Evolutionary conservation across 371 early-diverging fungal genomes (phyloP).

Genomic region (Amoeboaphelidium occidentale): DNA sequence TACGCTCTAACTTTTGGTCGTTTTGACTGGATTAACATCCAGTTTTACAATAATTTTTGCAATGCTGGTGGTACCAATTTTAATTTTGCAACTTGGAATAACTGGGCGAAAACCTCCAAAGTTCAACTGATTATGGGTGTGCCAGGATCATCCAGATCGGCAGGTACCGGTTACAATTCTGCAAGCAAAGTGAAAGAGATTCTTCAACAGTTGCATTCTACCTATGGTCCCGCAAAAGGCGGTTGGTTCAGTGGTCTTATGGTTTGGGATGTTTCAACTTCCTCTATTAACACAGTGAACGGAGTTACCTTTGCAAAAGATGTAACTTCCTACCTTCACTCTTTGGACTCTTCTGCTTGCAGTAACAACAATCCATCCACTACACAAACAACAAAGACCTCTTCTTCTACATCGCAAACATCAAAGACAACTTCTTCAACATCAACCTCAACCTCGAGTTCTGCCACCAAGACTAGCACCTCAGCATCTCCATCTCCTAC

Average conservation of each 20-base stretch:
- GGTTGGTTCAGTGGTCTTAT: neutral
- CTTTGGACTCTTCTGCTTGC: neutral
- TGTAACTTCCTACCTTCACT: neutral
- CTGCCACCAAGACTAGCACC: neutral
- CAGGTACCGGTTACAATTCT: slow-evolving; percentile 28
- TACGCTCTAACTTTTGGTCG: slow-evolving; percentile 20
- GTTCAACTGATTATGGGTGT: slow-evolving; percentile 30
- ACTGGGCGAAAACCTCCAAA: slow-evolving; percentile 29
- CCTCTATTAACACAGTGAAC: neutral
- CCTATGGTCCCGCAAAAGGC: neutral
- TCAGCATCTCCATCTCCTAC: neutral
- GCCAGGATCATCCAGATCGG: slow-evolving; percentile 29
- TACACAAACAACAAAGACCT: neutral
- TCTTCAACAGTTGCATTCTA: slow-evolving; percentile 8
- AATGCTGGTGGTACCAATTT: slow-evolving; percentile 21
- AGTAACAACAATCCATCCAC: neutral
- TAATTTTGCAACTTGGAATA: slow-evolving; percentile 38
- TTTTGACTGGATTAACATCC: slow-evolving; percentile 36
- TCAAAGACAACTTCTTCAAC: neutral
- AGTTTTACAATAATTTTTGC: slow-evolving; percentile 48
- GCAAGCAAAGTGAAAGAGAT: slow-evolving; percentile 13
- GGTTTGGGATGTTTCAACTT: neutral
- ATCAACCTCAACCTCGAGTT: neutral
- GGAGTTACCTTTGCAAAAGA: neutral
- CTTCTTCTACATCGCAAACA: neutral